phyloP scores from a whole-genome alignment of 179 eudicot genomes.

The Corrigiola litoralis region DNA sequence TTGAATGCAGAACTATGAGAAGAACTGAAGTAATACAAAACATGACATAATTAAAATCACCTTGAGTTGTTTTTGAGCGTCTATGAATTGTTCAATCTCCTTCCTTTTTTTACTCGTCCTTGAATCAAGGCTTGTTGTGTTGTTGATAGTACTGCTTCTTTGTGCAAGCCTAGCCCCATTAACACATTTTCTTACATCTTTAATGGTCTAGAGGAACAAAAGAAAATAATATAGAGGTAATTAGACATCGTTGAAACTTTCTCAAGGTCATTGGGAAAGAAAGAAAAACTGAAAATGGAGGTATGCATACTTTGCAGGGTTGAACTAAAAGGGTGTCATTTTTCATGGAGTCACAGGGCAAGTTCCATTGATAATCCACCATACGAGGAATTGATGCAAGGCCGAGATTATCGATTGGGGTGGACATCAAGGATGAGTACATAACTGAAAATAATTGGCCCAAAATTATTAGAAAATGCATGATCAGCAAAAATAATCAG shows the following conservation, averaged over 20 bases:
- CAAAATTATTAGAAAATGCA: background rate
- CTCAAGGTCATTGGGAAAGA: background rate
- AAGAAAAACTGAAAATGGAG: background rate
- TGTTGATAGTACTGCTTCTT: slow-evolving; percentile 11
- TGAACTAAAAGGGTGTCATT: slow-evolving; percentile 18
- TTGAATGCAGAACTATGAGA: background rate
- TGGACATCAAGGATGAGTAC: slow-evolving; percentile 17
- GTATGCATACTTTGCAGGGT: slow-evolving; percentile 18
- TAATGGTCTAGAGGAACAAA: slow-evolving; percentile 15
- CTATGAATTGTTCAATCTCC: slow-evolving; percentile 19
- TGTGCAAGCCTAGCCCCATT: slow-evolving; percentile 10
- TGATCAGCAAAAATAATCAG: too few species aligned
- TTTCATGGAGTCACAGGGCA: slow-evolving; percentile 23
- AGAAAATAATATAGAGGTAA: too few species aligned
- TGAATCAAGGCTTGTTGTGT: slow-evolving; percentile 16
- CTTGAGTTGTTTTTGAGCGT: slow-evolving; percentile 24
- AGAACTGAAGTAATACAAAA: background rate
- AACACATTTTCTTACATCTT: slow-evolving; percentile 25
- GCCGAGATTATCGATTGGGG: slow-evolving; percentile 14
- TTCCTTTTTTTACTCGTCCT: slow-evolving; percentile 24
- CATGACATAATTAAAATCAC: background rate
- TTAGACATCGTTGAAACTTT: background rate
- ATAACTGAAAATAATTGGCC: slow-evolving; percentile 15
- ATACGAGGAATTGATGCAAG: slow-evolving; percentile 18
- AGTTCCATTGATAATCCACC: slow-evolving; percentile 23